Conservation (phyloP, 768 basidiomycete species). For the Suillus luteus region DNA sequence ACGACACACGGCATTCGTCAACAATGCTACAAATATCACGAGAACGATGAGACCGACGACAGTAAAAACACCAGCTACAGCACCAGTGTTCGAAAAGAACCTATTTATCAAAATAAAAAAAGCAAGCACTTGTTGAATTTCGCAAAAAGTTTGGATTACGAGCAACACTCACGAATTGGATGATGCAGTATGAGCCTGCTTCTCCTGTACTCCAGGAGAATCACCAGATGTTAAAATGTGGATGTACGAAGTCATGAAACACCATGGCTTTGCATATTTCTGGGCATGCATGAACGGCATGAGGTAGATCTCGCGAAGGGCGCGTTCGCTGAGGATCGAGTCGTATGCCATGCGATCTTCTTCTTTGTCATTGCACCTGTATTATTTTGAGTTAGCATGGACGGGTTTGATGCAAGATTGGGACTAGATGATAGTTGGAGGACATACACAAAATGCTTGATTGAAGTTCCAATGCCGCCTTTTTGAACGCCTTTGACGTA, state of each 20-base stretch:
- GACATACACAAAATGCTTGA: constrained; percentile 90
- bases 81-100: constrained; percentile 75
- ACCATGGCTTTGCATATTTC: constrained; percentile 53
- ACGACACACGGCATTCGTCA: constrained; percentile 58
- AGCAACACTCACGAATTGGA: too few relatives aligned
- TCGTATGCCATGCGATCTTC: constrained; percentile 69
- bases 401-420: neutral
- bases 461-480: constrained; percentile 72
- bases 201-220: neutral
- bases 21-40: constrained; percentile 49
- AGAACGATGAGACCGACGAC: constrained; percentile 68
- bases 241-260: constrained; percentile 62
- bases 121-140: too few relatives aligned
- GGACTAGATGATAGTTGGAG: too few relatives aligned
- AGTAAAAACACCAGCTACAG: constrained; percentile 71
- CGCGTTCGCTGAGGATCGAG: constrained; percentile 49
- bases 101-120: constrained; percentile 34
- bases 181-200: too few relatives aligned
- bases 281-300: constrained; percentile 63
- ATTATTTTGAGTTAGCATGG: constrained; percentile 2
- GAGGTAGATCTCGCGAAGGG: constrained; percentile 60
- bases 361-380: constrained; percentile 79
- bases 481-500: constrained; percentile 79
- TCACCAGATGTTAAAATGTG: neutral
- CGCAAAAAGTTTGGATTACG: too few relatives aligned